These are phyloP conservation scores for Brassica nigra DNA, from an alignment of 345 rosid genomes.

Conservation along the genomic window DNA sequence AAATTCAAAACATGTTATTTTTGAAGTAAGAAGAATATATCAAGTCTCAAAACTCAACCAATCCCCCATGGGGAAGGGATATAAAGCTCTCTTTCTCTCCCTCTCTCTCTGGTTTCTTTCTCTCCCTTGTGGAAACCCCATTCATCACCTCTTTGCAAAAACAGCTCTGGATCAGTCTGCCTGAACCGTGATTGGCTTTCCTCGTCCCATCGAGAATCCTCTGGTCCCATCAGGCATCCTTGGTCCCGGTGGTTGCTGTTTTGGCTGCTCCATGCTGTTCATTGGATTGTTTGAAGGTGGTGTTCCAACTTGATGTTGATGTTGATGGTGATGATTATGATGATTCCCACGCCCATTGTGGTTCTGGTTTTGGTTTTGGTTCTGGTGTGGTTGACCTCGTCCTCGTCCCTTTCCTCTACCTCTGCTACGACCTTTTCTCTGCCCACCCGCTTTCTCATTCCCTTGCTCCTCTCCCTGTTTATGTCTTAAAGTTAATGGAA, in stretches of 20 bases:
- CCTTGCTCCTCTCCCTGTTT: constrained; percentile 77
- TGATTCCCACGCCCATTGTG: constrained; percentile 62
- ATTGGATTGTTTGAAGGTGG: constrained; percentile 50
- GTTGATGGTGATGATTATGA: constrained; percentile 18
- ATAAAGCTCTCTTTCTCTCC: constrained; percentile 20
- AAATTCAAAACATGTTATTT: neutral
- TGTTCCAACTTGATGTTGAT: constrained; percentile 42
- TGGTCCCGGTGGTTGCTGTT: constrained; percentile 93
- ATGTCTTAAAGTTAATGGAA: constrained; percentile 11
- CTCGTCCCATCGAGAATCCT: constrained; percentile 97
- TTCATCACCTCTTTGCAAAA: constrained; percentile 10
- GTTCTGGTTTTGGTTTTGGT: constrained; percentile 41
- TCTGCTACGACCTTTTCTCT: constrained; percentile 71
- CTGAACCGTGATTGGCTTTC: constrained; percentile 66
- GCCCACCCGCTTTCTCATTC: constrained; percentile 67
- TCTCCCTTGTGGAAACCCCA: constrained; percentile 10
- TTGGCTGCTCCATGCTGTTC: constrained; percentile 52
- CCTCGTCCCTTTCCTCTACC: constrained; percentile 88
- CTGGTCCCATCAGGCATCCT: constrained; percentile 99
- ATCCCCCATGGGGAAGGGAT: constrained; percentile 25
- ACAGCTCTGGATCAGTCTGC: constrained; percentile 33
- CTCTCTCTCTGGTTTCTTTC: neutral
- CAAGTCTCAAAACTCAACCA: constrained; percentile 36
- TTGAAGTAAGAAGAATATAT: neutral
- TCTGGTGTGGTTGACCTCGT: constrained; percentile 63